Conservation (phyloP, 768 basidiomycete species). For the Auricularia cornea region DNA sequence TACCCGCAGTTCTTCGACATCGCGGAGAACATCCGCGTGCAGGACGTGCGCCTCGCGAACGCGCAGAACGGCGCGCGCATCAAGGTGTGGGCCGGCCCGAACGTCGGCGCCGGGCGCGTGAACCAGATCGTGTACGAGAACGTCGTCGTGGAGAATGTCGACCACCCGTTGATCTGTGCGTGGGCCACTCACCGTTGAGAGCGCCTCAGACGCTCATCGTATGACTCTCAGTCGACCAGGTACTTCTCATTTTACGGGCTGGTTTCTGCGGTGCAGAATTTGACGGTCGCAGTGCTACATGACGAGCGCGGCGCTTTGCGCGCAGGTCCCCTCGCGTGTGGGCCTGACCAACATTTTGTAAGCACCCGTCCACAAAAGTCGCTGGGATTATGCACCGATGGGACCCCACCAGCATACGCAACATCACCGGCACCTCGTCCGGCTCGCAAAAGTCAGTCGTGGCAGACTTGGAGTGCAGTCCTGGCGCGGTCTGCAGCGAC, state of each 20-base stretch:
- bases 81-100: constrained; percentile 52
- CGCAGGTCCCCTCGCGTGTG: neutral
- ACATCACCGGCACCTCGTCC: constrained; percentile 50
- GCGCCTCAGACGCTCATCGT: too few relatives aligned
- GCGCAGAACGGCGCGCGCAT: constrained; percentile 61
- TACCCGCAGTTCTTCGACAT: constrained; percentile 34
- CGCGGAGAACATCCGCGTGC: constrained; percentile 48
- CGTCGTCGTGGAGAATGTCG: constrained; percentile 45
- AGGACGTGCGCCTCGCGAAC: constrained; percentile 54
- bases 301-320: constrained; percentile 9
- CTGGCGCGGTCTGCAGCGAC: neutral
- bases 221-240: constrained; percentile 21
- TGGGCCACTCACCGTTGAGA: neutral
- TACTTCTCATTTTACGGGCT: too few relatives aligned
- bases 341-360: constrained; percentile 47
- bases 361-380: constrained; percentile 29
- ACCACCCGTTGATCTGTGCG: constrained; percentile 40
- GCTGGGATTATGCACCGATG: neutral
- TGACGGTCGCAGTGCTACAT: constrained; percentile 11
- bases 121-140: constrained; percentile 47
- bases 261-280: constrained; percentile 4
- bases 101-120: constrained; percentile 13
- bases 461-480: constrained; percentile 40
- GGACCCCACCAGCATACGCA: constrained; percentile 18
- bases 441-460: constrained; percentile 37